Percentiles rank a stretch among this genome's conserved stretches.
Evolutionary conservation across 371 early-diverging fungal genomes (phyloP).

Genomic region (Dichotomocladium elegans): DNA sequence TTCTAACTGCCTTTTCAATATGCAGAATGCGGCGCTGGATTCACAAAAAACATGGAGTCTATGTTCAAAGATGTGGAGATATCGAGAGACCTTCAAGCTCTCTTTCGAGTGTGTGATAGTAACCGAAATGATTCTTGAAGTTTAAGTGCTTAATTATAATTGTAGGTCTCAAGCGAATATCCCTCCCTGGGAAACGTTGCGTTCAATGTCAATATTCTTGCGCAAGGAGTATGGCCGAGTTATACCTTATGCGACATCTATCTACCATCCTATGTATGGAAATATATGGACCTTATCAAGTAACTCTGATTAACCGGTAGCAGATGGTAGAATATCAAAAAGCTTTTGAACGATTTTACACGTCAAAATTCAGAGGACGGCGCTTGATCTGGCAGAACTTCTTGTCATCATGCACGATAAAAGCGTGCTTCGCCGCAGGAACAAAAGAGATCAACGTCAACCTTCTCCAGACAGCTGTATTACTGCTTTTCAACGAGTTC

Average conservation of each 20-base stretch:
- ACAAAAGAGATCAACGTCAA: slow-evolving; percentile 69
- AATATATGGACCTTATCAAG: too few species aligned
- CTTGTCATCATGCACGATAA: slow-evolving; percentile 72
- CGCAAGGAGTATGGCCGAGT: slow-evolving; percentile 88
- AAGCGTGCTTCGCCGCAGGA: slow-evolving; percentile 58
- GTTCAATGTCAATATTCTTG: slow-evolving; percentile 77
- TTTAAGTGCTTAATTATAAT: background rate
- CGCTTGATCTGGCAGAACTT: slow-evolving; percentile 82
- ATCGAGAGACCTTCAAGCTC: slow-evolving; percentile 63
- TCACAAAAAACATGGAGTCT: slow-evolving; percentile 86
- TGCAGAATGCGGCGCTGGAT: slow-evolving; percentile 84
- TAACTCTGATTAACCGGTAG: too few species aligned
- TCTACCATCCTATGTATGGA: slow-evolving; percentile 66
- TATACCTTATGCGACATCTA: slow-evolving; percentile 65
- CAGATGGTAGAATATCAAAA: slow-evolving; percentile 65
- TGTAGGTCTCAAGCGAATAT: slow-evolving; percentile 12
- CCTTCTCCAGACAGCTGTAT: slow-evolving; percentile 69
- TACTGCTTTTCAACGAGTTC: slow-evolving; percentile 72
- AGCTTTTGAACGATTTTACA: slow-evolving; percentile 74
- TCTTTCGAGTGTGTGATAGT: slow-evolving; percentile 50
- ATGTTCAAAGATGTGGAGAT: slow-evolving; percentile 91
- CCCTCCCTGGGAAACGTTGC: slow-evolving; percentile 58
- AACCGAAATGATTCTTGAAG: background rate
- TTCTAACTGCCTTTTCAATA: background rate
- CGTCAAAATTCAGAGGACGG: slow-evolving; percentile 71